phyloP scores from a whole-genome alignment of 1,139 yeast genomes.

The Magnusiomyces magnusii region DNA sequence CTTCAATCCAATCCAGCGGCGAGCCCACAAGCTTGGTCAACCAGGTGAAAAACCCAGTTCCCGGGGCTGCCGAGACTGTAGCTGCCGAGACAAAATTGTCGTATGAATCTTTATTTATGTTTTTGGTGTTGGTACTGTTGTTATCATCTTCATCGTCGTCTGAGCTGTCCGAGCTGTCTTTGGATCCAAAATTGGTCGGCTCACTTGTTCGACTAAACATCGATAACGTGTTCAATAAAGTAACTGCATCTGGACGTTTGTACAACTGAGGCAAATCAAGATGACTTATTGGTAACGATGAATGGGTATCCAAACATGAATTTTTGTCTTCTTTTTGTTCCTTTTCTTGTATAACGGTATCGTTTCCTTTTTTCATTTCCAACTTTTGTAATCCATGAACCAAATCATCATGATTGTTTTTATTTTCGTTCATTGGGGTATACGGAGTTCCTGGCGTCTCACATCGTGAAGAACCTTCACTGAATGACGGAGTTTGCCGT shows the following conservation, averaged over 20 bases:
- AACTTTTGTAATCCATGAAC: no score
- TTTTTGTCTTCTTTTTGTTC: no score
- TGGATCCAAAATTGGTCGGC: constrained; percentile 46
- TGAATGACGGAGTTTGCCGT: not conserved
- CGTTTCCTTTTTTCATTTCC: not conserved
- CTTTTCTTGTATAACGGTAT: not conserved
- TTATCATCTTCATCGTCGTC: not conserved
- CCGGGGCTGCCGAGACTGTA: constrained; percentile 15
- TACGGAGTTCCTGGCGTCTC: not conserved
- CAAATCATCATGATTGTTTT: no score
- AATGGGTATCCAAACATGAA: not conserved
- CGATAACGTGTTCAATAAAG: constrained; percentile 41
- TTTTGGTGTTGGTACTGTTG: not conserved
- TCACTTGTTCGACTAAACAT: constrained; percentile 44
- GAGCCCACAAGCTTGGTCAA: constrained; percentile 57
- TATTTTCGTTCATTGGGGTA: not conserved
- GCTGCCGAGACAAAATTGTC: constrained; percentile 27
- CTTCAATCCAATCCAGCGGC: constrained; percentile 45
- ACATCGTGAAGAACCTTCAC: not conserved
- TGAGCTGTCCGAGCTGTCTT: not conserved
- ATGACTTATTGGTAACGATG: not conserved
- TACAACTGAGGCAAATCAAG: constrained; percentile 59
- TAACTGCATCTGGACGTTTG: constrained; percentile 43
- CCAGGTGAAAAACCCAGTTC: constrained; percentile 43
- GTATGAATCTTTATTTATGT: constrained; percentile 25